Evolutionary conservation across 805 yeast genomes (phyloP).

Genomic region (Yarrowia deformans): DNA sequence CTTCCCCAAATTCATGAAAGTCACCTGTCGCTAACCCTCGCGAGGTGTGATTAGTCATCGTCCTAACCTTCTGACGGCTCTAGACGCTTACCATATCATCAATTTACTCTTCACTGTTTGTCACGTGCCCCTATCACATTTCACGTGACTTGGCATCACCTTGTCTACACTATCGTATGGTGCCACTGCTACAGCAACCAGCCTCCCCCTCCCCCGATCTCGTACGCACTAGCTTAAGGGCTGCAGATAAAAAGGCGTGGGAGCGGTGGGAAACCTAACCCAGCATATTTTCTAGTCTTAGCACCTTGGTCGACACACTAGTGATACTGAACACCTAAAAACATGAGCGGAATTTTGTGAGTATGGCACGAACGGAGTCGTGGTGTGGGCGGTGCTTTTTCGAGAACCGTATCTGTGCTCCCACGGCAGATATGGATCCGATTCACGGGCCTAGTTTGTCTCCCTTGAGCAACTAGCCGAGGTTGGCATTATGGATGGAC

Average conservation of each 20-base stretch:
- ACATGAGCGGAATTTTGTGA: constrained; percentile 38
- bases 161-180: background rate
- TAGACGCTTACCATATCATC: too few species aligned
- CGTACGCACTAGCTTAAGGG: constrained; percentile 21
- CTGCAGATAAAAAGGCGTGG: constrained; percentile 20
- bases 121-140: background rate
- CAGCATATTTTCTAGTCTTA: constrained; percentile 32
- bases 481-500: background rate
- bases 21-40: too few species aligned
- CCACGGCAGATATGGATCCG: background rate
- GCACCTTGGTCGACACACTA: constrained; percentile 28
- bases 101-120: too few species aligned
- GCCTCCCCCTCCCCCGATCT: constrained; percentile 4
- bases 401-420: background rate
- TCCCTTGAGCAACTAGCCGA: constrained; percentile 16
- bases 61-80: too few species aligned
- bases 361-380: background rate
- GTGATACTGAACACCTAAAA: background rate
- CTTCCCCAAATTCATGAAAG: too few species aligned
- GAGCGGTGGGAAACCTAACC: constrained; percentile 28
- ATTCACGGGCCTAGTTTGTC: background rate
- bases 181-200: background rate
- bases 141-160: constrained; percentile 11
- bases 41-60: too few species aligned
- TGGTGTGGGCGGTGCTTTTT: background rate